Conservation (phyloP, 352 stramenopile species). For the Globisporangium iwayamae region DNA sequence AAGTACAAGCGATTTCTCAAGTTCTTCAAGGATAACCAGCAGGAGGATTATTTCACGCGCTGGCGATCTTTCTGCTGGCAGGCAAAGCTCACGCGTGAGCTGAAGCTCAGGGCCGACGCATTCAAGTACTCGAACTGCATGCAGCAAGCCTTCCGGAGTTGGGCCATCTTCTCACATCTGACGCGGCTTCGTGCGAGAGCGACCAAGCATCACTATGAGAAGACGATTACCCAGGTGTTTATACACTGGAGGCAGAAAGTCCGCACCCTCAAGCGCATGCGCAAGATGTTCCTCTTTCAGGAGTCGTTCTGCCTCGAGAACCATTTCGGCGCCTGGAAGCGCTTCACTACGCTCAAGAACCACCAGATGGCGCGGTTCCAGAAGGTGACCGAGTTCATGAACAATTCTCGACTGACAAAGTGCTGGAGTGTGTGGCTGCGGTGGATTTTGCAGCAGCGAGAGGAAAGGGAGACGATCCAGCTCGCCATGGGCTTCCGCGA, state of each 20-base stretch:
- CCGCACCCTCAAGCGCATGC: conserved; percentile 33
- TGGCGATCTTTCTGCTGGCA: conserved; percentile 29
- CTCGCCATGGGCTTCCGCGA: conserved; percentile 33
- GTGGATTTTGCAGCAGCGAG: conserved; percentile 17
- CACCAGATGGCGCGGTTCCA: conserved; percentile 25
- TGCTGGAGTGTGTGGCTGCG: conserved; percentile 35
- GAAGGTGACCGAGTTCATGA: conserved; percentile 28
- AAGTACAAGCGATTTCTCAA: conserved; percentile 23
- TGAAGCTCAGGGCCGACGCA: conserved; percentile 20
- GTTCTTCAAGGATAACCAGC: conserved; percentile 26
- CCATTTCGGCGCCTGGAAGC: conserved; percentile 51
- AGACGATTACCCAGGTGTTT: conserved; percentile 10
- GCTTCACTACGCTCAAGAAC: conserved; percentile 21
- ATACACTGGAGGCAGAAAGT: conserved; percentile 22
- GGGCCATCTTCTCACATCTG: conserved; percentile 7
- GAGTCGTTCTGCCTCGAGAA: conserved; percentile 27
- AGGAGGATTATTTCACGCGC: conserved; percentile 22
- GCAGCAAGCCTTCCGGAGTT: background rate
- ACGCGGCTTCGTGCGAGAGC: background rate
- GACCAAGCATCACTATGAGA: conserved; percentile 11
- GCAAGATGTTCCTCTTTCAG: conserved; percentile 33
- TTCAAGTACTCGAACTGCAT: conserved; percentile 13
- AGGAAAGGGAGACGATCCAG: conserved; percentile 26
- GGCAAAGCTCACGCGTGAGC: conserved; percentile 6
- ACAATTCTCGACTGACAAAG: conserved; percentile 18